These are phyloP conservation scores for Yarrowia sp. DNA, from an alignment of 805 yeast species.

Conservation along the genomic window DNA sequence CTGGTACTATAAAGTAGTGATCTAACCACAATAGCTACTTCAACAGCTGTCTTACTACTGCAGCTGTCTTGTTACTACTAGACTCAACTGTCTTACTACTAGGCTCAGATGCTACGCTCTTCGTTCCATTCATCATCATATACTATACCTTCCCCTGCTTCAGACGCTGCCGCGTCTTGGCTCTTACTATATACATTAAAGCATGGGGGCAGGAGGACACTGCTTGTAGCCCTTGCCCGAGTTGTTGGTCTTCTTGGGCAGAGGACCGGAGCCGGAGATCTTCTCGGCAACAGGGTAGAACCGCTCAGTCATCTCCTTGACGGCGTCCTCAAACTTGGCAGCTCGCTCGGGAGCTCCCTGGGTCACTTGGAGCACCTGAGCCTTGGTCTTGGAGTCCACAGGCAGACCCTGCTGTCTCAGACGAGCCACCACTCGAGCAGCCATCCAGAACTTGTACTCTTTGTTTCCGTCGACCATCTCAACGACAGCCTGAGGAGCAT, in stretches of 20 bases:
- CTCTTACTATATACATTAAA: slow-evolving; percentile 21
- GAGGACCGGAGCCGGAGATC: slow-evolving; percentile 13
- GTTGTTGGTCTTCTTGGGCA: background rate
- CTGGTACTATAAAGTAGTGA: too few relatives aligned
- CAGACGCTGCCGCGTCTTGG: too few relatives aligned
- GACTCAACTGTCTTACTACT: too few relatives aligned
- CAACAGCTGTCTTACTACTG: too few relatives aligned
- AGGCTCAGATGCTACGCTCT: too few relatives aligned
- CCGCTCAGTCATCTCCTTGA: slow-evolving; percentile 52
- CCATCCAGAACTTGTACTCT: slow-evolving; percentile 72
- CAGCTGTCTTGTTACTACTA: too few relatives aligned
- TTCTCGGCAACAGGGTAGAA: slow-evolving; percentile 41
- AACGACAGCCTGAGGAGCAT: slow-evolving; percentile 82
- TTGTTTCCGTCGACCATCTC: slow-evolving; percentile 77
- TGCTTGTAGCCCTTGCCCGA: slow-evolving; percentile 7
- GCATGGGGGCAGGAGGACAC: slow-evolving; percentile 15
- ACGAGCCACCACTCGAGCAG: slow-evolving; percentile 84
- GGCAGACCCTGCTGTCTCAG: slow-evolving; percentile 60
- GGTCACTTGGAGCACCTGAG: slow-evolving; percentile 55
- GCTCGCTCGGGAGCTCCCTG: slow-evolving; percentile 51
- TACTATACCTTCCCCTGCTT: background rate
- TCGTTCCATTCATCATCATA: too few relatives aligned
- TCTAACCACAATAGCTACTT: too few relatives aligned
- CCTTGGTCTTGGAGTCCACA: slow-evolving; percentile 52
- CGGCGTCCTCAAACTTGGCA: slow-evolving; percentile 55